Base-by-base conservation (phyloP, 305 asterid species). In the Fraxinus baroniana region DNA sequence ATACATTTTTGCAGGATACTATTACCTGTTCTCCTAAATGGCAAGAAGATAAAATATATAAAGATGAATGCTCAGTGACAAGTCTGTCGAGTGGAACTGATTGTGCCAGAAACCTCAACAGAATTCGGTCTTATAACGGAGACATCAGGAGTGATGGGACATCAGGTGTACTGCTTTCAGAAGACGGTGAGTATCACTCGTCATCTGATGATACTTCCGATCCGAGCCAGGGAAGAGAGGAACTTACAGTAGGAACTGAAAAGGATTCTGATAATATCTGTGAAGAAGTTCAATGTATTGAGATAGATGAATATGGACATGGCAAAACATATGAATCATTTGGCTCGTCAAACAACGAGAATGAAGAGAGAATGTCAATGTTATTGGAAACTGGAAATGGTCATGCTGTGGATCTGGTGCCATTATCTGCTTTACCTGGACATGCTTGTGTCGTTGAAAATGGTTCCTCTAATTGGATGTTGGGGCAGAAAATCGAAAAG, bases 261-360 rank as follows among this genome's bases (percentile, higher is more conserved):
- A 94, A 89, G 84, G 92, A 89, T 85, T 89, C 88, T 86, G 92
- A 90, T 84, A 94, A 87, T 78, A 80, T 73, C 83, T 91, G 92
- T 87, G 92, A 92, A 87, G 98, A 92, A 85, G 98, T 91, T 84
- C 88, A 88, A 79, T 92, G 97, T 84, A 84, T 93, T 80, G 97
- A 93, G 89, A 80, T 82, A 46, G 94, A 85, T 62, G 90, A 86
- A 70, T 86, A 90, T 84, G 78, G 80, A 62, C 87, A 81, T 80
- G 81, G 78, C 44, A 76, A 76, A 80, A 73, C 80, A 72, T 30
- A 80, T 55, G 89, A 81, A 75, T 86, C 93, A 30, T 13, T 82
- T 78, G 82, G 73, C 64, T 68, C 76, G 74, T 86, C 88, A 30
- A 84, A 81, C 77, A 80, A 81, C 12, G 87, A 73, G 80, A 84